Evolutionary conservation across 148 eudicot genomes (phyloP), one percentile per base, ranked within the genome.

Genomic region (Talinum fruticosum): DNA sequence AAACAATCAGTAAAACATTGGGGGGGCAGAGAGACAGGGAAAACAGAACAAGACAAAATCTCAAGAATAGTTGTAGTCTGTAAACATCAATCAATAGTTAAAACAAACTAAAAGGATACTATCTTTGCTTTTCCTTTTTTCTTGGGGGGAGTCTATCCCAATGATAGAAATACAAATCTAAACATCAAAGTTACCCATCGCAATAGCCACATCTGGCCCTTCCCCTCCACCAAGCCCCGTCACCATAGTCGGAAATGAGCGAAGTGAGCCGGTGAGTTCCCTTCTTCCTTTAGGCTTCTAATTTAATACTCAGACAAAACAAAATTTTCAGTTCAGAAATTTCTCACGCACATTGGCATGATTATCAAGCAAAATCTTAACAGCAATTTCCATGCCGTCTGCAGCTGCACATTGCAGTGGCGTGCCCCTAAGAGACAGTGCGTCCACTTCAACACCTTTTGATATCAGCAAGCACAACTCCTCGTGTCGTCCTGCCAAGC

Each of bases 361-460:
- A 54, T 34, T 53, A 54, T 53, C 66, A 23, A 73, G 76, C 45
- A 54, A 73, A 23, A 73, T 33, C 45, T 73, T 54, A 34, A 73
- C 76, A 54, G 76, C 66, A 53, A 19, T 37, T n/a, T 32, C 35
- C 66, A 32, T 73, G 29, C 76, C 76, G 10, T 33, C 24, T 54
- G 65, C 65, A 19, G 66, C 78, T 12, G 70, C 70, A 38, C 70
- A 62, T 13, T 62, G 69, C 70, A 75, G 64, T 37, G 70, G 78
- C 1, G 78, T 75, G n/a, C 78, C 78, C 18, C 14, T 75, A 29
- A 38, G 16, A 75, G 78, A 75, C 19, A 37, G 69, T 18, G 78
- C 70, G 29, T 75, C 69, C 28, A 75, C 70, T 15, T 75, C 70
- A 41, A 70, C 78, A 41, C 78, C 78, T 61, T 75, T 75, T 4